Evolutionary conservation across 768 basidiomycete genomes (phyloP), one percentile per base, ranked within the genome.

Genomic region (Tubosaeta brunneosetosa): DNA sequence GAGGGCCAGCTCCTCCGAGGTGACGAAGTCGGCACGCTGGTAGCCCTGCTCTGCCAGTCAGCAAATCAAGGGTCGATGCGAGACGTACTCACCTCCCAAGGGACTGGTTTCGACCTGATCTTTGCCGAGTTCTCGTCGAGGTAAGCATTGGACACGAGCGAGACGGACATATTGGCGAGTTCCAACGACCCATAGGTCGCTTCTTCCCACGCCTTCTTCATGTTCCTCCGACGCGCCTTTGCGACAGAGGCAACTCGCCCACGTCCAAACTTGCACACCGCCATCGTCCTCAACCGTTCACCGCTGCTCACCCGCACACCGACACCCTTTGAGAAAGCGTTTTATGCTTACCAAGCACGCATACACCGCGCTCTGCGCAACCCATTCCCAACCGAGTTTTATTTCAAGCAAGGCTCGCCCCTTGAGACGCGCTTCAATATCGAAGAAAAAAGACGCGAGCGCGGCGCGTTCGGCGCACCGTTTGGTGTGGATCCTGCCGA

Each of bases 21-120:
- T 90, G 63, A 98, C 82, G 40, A 94, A 82, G 42, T 85, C 91
- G 42, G 92, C 94, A 59, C 95, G 86, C 73, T 97, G 94, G 74
- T 97, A 97, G 55, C 89, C 93, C 94, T 97, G 60, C 27, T 34
- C 45, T 31, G 47, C 53, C 63, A 42, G 68, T 63, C 4, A 47
- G 48, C 37, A 16, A 31, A 22, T 14, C 40, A 17, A 16, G 10
- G 5, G 7, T 16, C 1, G 5, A 19, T 4, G 22, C 12, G 17
- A 33, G 47, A 6, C 3, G 10, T 6, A 40, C 75, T 53, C 52
- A 95, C 95, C 85, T 97, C 94, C 95, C 95, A 98, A 58, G 94
- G 94, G 10, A 97, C 91, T 1, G 86, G 85, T 69, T 94, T 97
- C 8, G 86, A 80, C 61, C 88, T 80, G 55, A 94, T 92, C 77